Percentiles rank a stretch among this genome's conserved stretches.
Conservation (phyloP, 495 filamentous ascomycete genomes). For the Cercophora scortea region DNA sequence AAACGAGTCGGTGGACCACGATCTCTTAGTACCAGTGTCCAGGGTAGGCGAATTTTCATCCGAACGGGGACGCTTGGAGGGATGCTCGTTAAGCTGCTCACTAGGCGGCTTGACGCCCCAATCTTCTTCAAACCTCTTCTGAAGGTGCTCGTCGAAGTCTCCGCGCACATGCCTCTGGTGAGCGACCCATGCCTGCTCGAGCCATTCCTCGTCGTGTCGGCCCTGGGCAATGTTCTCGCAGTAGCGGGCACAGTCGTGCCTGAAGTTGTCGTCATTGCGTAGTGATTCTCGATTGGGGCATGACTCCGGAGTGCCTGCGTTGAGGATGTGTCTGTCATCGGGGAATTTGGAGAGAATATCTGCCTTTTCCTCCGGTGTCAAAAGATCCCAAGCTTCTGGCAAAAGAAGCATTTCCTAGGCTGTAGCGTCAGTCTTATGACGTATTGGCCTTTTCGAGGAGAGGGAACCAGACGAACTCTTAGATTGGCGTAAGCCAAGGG, state of each 20-base stretch:
- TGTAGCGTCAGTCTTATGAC: conserved; percentile 4
- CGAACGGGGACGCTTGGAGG: neutral
- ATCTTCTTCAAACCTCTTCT: conserved; percentile 55
- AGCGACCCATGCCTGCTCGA: conserved; percentile 53
- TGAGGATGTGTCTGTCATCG: conserved; percentile 29
- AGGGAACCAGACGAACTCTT: conserved; percentile 35
- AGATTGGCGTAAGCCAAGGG: conserved; percentile 48
- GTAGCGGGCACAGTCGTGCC: conserved; percentile 35
- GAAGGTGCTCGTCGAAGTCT: conserved; percentile 63
- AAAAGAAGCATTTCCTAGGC: conserved; percentile 47
- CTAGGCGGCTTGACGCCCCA: conserved; percentile 57
- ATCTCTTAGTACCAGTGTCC: too few species aligned
- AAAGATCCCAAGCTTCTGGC: conserved; percentile 49
- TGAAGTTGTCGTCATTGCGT: conserved; percentile 36
- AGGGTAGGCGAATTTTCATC: too few species aligned
- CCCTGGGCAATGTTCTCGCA: conserved; percentile 51
- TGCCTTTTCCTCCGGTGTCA: conserved; percentile 47
- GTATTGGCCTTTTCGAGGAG: neutral
- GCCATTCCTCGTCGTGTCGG: conserved; percentile 59
- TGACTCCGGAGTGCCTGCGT: conserved; percentile 21
- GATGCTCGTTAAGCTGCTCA: conserved; percentile 14
- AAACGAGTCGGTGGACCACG: too few species aligned
- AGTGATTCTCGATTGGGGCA: conserved; percentile 29
- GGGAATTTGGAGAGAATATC: conserved; percentile 52
- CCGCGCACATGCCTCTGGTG: conserved; percentile 55